These are phyloP conservation scores for Cardamine resedifolia DNA, from an alignment of 345 rosid species.

Conservation along the genomic window DNA sequence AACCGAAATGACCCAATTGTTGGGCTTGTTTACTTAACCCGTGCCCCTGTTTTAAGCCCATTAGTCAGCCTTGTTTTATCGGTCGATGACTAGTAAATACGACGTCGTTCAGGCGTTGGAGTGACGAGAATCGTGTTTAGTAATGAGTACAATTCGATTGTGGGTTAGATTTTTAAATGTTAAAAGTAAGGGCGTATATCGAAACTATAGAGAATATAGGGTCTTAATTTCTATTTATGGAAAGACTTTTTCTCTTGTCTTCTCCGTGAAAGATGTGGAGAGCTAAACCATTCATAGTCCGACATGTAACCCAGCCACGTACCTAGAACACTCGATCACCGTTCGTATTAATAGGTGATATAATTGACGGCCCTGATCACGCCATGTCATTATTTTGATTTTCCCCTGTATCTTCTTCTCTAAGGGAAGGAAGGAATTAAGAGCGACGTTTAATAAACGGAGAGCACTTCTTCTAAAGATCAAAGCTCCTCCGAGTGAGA, in stretches of 20 bases:
- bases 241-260: slow-evolving; percentile 21
- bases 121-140: background rate
- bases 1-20: background rate
- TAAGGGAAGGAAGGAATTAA: slow-evolving; percentile 16
- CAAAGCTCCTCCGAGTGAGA: slow-evolving; percentile 8
- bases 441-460: slow-evolving; percentile 11
- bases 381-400: slow-evolving; percentile 24
- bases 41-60: background rate
- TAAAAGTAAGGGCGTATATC: background rate
- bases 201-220: background rate
- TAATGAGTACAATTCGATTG: background rate
- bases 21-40: background rate
- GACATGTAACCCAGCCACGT: slow-evolving; percentile 40
- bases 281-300: slow-evolving; percentile 28
- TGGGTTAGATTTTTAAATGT: background rate
- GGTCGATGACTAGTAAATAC: background rate
- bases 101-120: background rate
- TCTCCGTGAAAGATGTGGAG: slow-evolving; percentile 33
- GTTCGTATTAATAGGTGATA: background rate
- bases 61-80: background rate
- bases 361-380: background rate
- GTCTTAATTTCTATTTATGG: background rate
- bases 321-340: slow-evolving; percentile 3
- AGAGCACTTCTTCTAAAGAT: slow-evolving; percentile 1
- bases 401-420: background rate